phyloP scores from a whole-genome alignment of 768 basidiomycete genomes.

The Pulveroboletus ravenelii region DNA sequence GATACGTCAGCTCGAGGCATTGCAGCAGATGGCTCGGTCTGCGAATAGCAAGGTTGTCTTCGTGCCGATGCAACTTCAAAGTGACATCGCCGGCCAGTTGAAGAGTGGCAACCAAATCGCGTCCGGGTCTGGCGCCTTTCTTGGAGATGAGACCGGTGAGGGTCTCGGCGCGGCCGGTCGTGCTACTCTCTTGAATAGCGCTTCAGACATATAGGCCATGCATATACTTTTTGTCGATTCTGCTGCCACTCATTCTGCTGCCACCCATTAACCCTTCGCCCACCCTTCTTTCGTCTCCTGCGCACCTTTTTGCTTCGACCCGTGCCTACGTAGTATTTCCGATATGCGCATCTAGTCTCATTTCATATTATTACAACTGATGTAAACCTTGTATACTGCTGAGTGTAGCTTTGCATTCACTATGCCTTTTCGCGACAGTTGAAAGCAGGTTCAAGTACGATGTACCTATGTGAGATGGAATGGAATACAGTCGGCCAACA shows the following conservation, averaged over 20 bases:
- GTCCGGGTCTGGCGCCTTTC: slow-evolving; percentile 17
- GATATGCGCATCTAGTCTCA: background rate
- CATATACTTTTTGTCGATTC: background rate
- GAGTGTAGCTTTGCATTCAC: slow-evolving; percentile 1
- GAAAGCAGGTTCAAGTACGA: background rate
- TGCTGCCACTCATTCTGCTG: background rate
- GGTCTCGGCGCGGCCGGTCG: slow-evolving; percentile 23
- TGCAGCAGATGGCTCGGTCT: slow-evolving; percentile 91
- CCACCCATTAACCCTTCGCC: background rate
- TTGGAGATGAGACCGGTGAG: slow-evolving; percentile 22
- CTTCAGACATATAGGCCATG: slow-evolving; percentile 21
- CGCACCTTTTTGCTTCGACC: background rate
- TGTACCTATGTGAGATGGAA: background rate
- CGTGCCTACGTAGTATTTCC: slow-evolving; percentile 12
- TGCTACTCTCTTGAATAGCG: slow-evolving; percentile 22
- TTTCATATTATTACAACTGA: background rate
- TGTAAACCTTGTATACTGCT: slow-evolving; percentile 12
- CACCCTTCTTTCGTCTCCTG: background rate
- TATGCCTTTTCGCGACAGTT: background rate
- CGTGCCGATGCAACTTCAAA: slow-evolving; percentile 88
- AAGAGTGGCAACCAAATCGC: slow-evolving; percentile 15
- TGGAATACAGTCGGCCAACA: slow-evolving; percentile 11
- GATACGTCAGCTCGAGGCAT: slow-evolving; percentile 92
- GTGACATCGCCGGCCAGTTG: slow-evolving; percentile 57
- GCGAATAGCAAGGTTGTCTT: slow-evolving; percentile 91